Evolutionary conservation across 176 grass and related monocot species (phyloP).

Genomic region (Rhynchospora breviuscula): DNA sequence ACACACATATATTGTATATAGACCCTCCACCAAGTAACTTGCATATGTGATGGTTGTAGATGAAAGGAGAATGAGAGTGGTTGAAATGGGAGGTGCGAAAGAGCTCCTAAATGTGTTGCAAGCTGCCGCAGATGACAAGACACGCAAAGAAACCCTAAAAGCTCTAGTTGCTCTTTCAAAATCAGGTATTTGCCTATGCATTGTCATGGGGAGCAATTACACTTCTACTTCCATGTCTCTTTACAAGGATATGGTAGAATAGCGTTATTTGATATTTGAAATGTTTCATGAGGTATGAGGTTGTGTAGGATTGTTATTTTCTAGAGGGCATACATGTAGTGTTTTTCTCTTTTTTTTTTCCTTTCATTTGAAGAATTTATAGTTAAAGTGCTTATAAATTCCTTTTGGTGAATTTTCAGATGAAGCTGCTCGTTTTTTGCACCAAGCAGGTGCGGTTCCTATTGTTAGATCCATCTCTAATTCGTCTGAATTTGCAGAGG

Average conservation of each 20-base stretch:
- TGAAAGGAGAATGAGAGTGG: constrained; percentile 86
- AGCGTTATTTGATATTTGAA: too few species aligned
- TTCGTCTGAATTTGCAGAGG: constrained; percentile 57
- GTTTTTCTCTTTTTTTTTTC: too few species aligned
- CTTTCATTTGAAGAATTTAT: background rate
- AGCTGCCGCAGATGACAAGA: constrained; percentile 84
- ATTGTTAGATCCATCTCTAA: constrained; percentile 55
- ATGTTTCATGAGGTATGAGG: too few species aligned
- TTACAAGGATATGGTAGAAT: too few species aligned
- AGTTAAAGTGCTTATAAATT: background rate
- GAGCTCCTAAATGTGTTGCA: constrained; percentile 77
- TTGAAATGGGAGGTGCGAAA: constrained; percentile 83
- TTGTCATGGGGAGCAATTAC: background rate
- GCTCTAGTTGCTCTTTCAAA: constrained; percentile 66
- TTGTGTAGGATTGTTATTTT: too few species aligned
- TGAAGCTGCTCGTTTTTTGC: constrained; percentile 64
- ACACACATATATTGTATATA: background rate
- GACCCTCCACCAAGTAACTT: too few species aligned
- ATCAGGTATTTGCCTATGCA: constrained; percentile 31
- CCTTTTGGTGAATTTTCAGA: constrained; percentile 39
- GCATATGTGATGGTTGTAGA: constrained; percentile 28
- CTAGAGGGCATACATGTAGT: too few species aligned
- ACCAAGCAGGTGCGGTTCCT: constrained; percentile 47
- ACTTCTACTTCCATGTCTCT: background rate
- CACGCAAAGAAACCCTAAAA: constrained; percentile 72